Base-by-base conservation (phyloP, 2,329 filamentous ascomycete species). In the Dendrostoma leiphaemia region DNA sequence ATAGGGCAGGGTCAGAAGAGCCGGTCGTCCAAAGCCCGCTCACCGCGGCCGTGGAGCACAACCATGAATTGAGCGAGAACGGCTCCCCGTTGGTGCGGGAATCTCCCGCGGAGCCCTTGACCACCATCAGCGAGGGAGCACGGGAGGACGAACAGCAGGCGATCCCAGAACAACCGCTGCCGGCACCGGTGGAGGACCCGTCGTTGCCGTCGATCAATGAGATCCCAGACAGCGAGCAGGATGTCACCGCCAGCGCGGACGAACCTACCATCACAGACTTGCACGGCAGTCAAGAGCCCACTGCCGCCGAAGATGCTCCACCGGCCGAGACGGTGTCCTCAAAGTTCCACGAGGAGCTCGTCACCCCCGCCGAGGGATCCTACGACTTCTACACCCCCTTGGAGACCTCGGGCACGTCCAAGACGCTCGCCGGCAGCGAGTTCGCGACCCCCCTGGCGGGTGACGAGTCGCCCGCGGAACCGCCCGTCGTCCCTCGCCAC, bases 121-220 rank as follows among this genome's bases (percentile, higher is more conserved):
- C 48, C 5, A 17, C 48, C 3, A 51, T 51, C 38, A 51, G 26
- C 21, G 48, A 51, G 29, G 48, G 44, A 13, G 28, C 37, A 23
- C 37, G 17, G 2, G 29, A 15, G 12, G 29, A n/a, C 15, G 21
- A 17, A 4, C 19, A 35, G 21, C 19, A 32, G 28, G 9, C 31
- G 8, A 13, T 32, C 9, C 12, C 19, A 19, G 6, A 19, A 17
- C 15, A 46, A 29, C 44, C 44, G 15, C 29, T 7, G 19, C 26
- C 49, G 28, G 49, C n/a, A 6, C 24, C 3, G 23, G 49, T 28
- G 40, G 51, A 48, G 46, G 45, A 29, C 23, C 29, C 24, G 3
- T 54, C 23, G 13, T 10, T 45, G 23, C 15, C 41, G 17, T 19
- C 28, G 9, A 45, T 45, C 17, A 31, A n/a, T 10, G 41, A 45